A percentile compares a stretch with the other conserved stretches of the same genome.
Conservation (phyloP, 768 basidiomycete genomes). For the Cystofilobasidium macerans region DNA sequence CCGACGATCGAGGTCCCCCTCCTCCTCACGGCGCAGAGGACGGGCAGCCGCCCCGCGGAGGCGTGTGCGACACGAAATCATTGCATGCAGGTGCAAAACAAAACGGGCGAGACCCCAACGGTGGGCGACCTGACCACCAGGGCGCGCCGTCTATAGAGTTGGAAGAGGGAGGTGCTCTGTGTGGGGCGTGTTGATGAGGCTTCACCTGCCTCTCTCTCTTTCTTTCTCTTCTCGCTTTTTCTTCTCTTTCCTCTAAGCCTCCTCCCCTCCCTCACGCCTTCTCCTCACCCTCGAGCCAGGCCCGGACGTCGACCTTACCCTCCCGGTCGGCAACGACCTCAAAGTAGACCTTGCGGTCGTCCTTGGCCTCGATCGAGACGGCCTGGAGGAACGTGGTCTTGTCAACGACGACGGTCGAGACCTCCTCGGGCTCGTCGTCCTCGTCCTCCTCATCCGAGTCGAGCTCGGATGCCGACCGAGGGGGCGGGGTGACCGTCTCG, state of each 20-base stretch:
- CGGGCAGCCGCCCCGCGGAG: too few species aligned
- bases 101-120: too few species aligned
- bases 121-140: too few species aligned
- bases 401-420: slow-evolving; percentile 29
- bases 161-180: too few species aligned
- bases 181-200: too few species aligned
- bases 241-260: background rate
- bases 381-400: slow-evolving; percentile 25
- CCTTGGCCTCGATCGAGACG: slow-evolving; percentile 22
- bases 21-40: too few species aligned
- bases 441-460: slow-evolving; percentile 43
- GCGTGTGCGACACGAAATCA: too few species aligned
- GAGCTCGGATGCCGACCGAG: slow-evolving; percentile 44
- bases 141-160: too few species aligned
- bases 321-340: slow-evolving; percentile 17
- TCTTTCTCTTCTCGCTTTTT: background rate
- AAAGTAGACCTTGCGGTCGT: slow-evolving; percentile 8
- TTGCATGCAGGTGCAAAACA: too few species aligned
- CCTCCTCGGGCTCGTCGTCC: slow-evolving; percentile 46
- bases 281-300: slow-evolving; percentile 12
- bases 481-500: slow-evolving; percentile 48
- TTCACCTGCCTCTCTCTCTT: too few species aligned
- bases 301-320: slow-evolving; percentile 15
- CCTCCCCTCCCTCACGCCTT: background rate
- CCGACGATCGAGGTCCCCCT: too few species aligned